A percentile compares a stretch with the other conserved stretches of the same genome.
Conservation (phyloP, 768 basidiomycete genomes). For the Mycena venus region DNA sequence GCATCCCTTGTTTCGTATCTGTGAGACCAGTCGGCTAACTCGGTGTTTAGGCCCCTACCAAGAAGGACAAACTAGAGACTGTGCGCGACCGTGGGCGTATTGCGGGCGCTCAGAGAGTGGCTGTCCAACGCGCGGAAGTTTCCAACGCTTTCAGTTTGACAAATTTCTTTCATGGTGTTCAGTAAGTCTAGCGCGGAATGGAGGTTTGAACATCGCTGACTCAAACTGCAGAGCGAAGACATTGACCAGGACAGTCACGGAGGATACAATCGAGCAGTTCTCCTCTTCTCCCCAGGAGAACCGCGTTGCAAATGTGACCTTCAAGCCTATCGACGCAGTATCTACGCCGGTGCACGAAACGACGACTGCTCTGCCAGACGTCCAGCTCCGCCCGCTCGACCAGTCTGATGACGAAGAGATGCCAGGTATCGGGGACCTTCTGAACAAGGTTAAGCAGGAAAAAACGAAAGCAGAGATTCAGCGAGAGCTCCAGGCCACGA, state of each 20-base stretch:
- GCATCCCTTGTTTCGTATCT: no score
- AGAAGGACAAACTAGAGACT: constrained; percentile 33
- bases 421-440: constrained; percentile 24
- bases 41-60: constrained; percentile 30
- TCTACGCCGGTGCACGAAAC: background rate
- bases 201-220: background rate
- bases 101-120: constrained; percentile 18
- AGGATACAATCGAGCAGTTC: constrained; percentile 22
- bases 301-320: background rate
- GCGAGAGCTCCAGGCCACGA: constrained; percentile 20
- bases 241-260: constrained; percentile 1
- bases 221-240: background rate
- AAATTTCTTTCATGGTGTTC: background rate
- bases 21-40: background rate
- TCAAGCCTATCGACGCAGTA: background rate
- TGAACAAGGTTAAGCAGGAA: background rate
- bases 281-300: constrained; percentile 22
- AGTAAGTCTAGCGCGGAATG: background rate
- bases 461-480: constrained; percentile 19
- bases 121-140: constrained; percentile 13
- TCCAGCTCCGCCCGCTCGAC: constrained; percentile 15
- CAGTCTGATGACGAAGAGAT: constrained; percentile 27
- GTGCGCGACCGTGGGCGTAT: constrained; percentile 30
- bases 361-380: background rate
- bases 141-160: background rate